Base-by-base conservation (phyloP, 2,329 filamentous ascomycete genomes). In the Daldinia eschscholtzii region DNA sequence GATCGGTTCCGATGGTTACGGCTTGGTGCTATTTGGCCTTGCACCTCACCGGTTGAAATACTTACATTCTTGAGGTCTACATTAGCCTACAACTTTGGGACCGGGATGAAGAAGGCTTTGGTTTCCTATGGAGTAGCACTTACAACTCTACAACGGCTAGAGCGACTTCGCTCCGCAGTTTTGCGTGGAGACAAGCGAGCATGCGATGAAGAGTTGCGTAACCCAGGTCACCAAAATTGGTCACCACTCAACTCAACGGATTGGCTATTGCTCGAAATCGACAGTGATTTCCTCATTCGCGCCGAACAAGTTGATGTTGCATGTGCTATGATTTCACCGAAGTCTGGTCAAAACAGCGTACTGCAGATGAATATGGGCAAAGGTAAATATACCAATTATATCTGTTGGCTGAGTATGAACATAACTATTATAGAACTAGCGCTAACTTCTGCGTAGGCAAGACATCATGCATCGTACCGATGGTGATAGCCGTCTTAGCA, bases 331-430 rank as follows among this genome's bases (percentile, higher is more conserved):
- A 88, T 90, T 1, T 79, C 79, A 0, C 89, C 90, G 0, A 57
- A 70, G 0, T 87, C 86, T 0, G 79, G 80, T 0, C 67, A 78
- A 0, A 92, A 92, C 64, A 88, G 88, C 0, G 87, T 91, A 0
- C 70, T 91, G 1, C 90, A 92, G 70, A 86, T 92, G 79, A 89
- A 90, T 65, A 92, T 92, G 89, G 90, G 89, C 0, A 84, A 89
- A 68, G 75, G 75, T 64, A 61, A 70, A 73, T 69, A 18, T 6
- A 30, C 9, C 28, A 59, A 70, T 72, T 69, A 15, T 4, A 30
- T n/a, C n/a, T 9, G 6, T 35, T 10, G 2, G 10, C 10, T 26
- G 20, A n/a, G 5, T 13, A 20, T n/a, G 44, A 1, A 0, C 5
- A 28, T 18, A 5, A 3, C 20, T n/a, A 20, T 23, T 13, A 23